A percentile compares a stretch with the other conserved stretches of the same genome.
Evolutionary conservation across 192 early-diverging fungal genomes (phyloP).

Genomic region (Lobosporangium transversale): DNA sequence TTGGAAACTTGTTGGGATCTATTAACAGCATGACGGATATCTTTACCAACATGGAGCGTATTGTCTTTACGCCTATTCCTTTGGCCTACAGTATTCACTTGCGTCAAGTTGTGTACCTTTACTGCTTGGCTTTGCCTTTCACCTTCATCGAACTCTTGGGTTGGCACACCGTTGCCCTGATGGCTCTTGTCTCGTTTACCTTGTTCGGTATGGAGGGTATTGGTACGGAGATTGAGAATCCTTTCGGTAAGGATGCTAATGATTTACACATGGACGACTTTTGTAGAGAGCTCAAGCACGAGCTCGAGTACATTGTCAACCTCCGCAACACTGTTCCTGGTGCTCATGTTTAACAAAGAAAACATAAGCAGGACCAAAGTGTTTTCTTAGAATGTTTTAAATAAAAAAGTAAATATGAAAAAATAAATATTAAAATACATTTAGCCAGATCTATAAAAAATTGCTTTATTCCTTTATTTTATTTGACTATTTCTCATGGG

Average conservation of each 20-base stretch:
- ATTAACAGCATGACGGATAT: slow-evolving; percentile 53
- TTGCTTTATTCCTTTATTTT: no score
- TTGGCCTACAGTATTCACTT: slow-evolving; percentile 76
- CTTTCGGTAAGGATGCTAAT: slow-evolving; percentile 65
- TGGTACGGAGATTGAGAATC: slow-evolving; percentile 59
- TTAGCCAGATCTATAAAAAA: no score
- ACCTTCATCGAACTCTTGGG: slow-evolving; percentile 38
- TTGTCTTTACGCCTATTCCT: slow-evolving; percentile 75
- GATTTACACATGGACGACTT: slow-evolving; percentile 59
- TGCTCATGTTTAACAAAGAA: slow-evolving; percentile 24
- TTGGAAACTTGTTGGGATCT: slow-evolving; percentile 33
- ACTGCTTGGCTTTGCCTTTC: slow-evolving; percentile 53
- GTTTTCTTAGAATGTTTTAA: background rate
- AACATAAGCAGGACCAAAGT: background rate
- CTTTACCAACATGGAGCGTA: slow-evolving; percentile 70
- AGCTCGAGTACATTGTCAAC: slow-evolving; percentile 54
- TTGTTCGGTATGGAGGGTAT: slow-evolving; percentile 65
- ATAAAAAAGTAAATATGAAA: background rate
- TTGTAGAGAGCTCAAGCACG: slow-evolving; percentile 55
- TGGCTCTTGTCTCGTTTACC: slow-evolving; percentile 55
- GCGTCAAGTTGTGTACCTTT: slow-evolving; percentile 55
- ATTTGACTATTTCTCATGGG: slow-evolving; percentile 8
- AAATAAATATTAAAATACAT: background rate
- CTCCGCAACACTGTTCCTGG: slow-evolving; percentile 43
- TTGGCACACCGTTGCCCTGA: slow-evolving; percentile 55